Conservation (phyloP, 2,329 filamentous ascomycete species). For the Monosporascus sp. region DNA sequence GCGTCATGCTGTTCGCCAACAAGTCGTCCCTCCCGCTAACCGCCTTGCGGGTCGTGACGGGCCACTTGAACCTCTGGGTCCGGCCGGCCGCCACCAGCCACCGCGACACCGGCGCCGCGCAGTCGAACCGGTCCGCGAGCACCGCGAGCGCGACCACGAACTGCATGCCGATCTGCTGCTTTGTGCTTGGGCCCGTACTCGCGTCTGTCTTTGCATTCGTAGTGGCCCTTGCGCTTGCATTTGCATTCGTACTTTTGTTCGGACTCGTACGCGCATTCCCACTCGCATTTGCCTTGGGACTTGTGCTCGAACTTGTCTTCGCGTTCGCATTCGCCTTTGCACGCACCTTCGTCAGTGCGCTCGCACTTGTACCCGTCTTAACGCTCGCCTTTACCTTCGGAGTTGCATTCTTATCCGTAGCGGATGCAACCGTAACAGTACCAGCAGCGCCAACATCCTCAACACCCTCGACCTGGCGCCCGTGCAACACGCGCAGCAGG, state of each 20-base stretch:
- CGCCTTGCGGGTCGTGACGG: constrained; percentile 37
- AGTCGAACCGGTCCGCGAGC: constrained; percentile 70
- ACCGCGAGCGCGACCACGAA: constrained; percentile 65
- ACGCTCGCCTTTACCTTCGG: not conserved
- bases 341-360: not conserved
- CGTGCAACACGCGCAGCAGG: constrained; percentile 62
- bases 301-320: constrained; percentile 9
- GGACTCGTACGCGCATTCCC: too few relatives aligned
- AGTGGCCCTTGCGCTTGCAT: constrained; percentile 8
- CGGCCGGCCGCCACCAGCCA: constrained; percentile 38
- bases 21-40: constrained; percentile 31
- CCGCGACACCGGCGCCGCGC: constrained; percentile 47
- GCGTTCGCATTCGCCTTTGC: constrained; percentile 7
- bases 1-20: constrained; percentile 26
- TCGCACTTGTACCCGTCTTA: not conserved
- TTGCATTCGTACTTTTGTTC: constrained; percentile 6
- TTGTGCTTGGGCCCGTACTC: not conserved
- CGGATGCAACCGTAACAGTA: constrained; percentile 8
- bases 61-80: constrained; percentile 50
- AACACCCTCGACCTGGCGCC: constrained; percentile 33
- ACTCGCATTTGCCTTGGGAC: not conserved
- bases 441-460: not conserved
- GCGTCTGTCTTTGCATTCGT: not conserved
- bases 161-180: constrained; percentile 46
- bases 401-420: constrained; percentile 9